Conservation (phyloP, 805 yeast genomes). For the Pichia kluyveri region DNA sequence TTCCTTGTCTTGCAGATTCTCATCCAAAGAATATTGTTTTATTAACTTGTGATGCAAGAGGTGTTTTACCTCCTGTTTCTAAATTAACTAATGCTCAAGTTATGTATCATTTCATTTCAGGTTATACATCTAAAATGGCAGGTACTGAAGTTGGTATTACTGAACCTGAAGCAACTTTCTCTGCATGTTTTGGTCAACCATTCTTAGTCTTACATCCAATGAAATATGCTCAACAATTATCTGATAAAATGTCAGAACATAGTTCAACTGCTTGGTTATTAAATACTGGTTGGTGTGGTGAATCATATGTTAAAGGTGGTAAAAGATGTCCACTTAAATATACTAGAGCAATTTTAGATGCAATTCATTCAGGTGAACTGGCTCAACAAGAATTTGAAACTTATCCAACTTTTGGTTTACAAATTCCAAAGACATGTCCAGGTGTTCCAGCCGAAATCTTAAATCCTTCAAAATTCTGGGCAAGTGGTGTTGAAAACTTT, state of each 20-base stretch:
- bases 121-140: slow-evolving; percentile 98
- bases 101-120: slow-evolving; percentile 97
- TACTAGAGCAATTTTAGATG: slow-evolving; percentile 92
- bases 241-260: slow-evolving; percentile 84
- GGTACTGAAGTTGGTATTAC: slow-evolving; percentile 99
- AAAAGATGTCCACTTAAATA: slow-evolving; percentile 95
- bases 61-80: slow-evolving; percentile 96
- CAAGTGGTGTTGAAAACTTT: slow-evolving; percentile 46
- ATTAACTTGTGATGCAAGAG: slow-evolving; percentile 95
- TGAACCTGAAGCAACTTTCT: slow-evolving; percentile 96
- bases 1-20: slow-evolving; percentile 82
- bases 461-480: slow-evolving; percentile 83
- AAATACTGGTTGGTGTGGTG: slow-evolving; percentile 98
- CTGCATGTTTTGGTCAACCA: slow-evolving; percentile 99
- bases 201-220: slow-evolving; percentile 97
- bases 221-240: slow-evolving; percentile 92
- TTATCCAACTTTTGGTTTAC: slow-evolving; percentile 79
- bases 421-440: slow-evolving; percentile 73
- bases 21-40: slow-evolving; percentile 91
- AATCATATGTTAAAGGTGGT: slow-evolving; percentile 87
- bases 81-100: slow-evolving; percentile 90
- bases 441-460: slow-evolving; percentile 78
- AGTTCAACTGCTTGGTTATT: slow-evolving; percentile 91
- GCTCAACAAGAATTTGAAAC: slow-evolving; percentile 72
- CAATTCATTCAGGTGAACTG: slow-evolving; percentile 87